Percentiles rank a stretch among this genome's conserved stretches.
Evolutionary conservation across 2,329 filamentous ascomycete species (phyloP).

Genomic region (Colletotrichum camelliae): DNA sequence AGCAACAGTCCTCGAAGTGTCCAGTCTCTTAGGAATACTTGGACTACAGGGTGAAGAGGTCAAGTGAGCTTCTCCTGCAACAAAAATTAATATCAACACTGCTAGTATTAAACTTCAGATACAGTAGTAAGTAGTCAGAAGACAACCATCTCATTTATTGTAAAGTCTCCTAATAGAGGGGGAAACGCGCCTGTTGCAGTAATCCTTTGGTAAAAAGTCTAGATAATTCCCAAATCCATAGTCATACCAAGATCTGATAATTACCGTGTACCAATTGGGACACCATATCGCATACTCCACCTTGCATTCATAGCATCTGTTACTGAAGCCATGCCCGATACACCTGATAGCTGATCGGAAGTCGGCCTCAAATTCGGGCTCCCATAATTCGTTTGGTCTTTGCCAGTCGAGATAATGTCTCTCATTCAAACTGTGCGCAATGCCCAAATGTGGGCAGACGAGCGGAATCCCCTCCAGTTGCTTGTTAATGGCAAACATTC

Average conservation of each 20-base stretch:
- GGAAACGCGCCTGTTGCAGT: no score
- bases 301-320: not conserved
- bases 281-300: not conserved
- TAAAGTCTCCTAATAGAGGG: no score
- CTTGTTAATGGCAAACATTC: not conserved
- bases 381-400: accelerated
- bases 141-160: no score
- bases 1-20: not conserved
- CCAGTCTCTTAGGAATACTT: no score
- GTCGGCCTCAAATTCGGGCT: not conserved
- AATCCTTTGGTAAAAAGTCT: no score
- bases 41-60: no score
- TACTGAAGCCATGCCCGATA: not conserved
- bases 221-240: no score
- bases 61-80: no score
- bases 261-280: accelerated
- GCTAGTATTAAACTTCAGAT: no score
- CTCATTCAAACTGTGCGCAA: not conserved
- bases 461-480: not conserved
- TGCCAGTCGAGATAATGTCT: not conserved
- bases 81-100: no score
- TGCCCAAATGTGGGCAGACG: not conserved
- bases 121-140: no score
- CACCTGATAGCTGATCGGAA: not conserved
- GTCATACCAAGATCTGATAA: not conserved